Percentiles rank a stretch among this genome's conserved stretches.
These are phyloP conservation scores for Fusarium liriodendri DNA, from an alignment of 2,329 filamentous ascomycete genomes.

Conservation along the genomic window DNA sequence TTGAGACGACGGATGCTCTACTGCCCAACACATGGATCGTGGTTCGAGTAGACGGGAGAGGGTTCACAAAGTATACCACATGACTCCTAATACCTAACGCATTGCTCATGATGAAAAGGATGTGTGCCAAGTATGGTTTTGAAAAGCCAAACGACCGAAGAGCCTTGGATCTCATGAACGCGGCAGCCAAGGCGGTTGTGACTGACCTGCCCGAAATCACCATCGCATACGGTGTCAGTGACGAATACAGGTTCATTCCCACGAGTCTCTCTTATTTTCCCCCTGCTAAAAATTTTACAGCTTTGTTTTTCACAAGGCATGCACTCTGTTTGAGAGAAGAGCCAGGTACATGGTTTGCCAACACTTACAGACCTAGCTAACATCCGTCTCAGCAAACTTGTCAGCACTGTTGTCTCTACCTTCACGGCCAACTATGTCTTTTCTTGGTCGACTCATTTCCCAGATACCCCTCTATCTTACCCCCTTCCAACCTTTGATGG, in stretches of 20 bases:
- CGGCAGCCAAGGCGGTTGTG: slow-evolving; percentile 86
- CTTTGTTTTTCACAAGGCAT: slow-evolving; percentile 89
- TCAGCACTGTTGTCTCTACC: slow-evolving; percentile 89
- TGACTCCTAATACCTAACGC: neutral
- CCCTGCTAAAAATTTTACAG: slow-evolving; percentile 55
- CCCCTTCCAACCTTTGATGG: slow-evolving; percentile 94
- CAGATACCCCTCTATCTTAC: slow-evolving; percentile 73
- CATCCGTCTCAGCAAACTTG: slow-evolving; percentile 75
- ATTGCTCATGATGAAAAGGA: slow-evolving; percentile 60
- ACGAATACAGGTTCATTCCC: slow-evolving; percentile 80
- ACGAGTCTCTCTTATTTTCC: neutral
- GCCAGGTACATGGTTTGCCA: slow-evolving; percentile 66
- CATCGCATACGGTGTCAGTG: slow-evolving; percentile 92
- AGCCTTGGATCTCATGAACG: slow-evolving; percentile 94
- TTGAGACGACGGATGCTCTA: slow-evolving; percentile 84
- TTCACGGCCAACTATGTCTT: slow-evolving; percentile 93
- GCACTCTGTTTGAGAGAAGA: slow-evolving; percentile 85
- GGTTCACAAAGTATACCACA: slow-evolving; percentile 86
- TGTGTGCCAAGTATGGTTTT: slow-evolving; percentile 86
- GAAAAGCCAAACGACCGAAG: slow-evolving; percentile 91
- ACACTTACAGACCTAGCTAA: slow-evolving; percentile 14
- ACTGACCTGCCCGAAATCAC: slow-evolving; percentile 85
- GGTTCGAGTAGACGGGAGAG: slow-evolving; percentile 90
- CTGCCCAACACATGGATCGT: slow-evolving; percentile 96
- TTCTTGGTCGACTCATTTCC: slow-evolving; percentile 82